Evolutionary conservation across 2,329 filamentous ascomycete genomes (phyloP).

Genomic region (Nemania abortiva): DNA sequence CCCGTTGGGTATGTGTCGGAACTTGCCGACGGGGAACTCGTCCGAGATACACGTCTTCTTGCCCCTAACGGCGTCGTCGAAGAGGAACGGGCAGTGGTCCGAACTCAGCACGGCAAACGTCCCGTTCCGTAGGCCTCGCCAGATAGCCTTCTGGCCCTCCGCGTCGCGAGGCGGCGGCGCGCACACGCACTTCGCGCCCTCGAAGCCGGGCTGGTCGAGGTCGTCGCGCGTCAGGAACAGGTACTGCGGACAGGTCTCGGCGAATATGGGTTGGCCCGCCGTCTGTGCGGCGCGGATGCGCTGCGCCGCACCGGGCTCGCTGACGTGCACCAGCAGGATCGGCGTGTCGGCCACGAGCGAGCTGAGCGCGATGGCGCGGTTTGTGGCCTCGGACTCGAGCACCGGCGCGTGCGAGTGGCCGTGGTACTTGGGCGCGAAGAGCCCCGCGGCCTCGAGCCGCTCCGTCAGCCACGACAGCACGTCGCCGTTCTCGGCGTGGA

Average conservation of each 20-base stretch:
- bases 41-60: constrained; percentile 63
- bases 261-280: constrained; percentile 62
- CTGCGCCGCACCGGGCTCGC: constrained; percentile 58
- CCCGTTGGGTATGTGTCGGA: constrained; percentile 70
- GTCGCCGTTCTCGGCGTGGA: constrained; percentile 67
- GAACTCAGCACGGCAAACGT: constrained; percentile 63
- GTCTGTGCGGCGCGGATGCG: constrained; percentile 63
- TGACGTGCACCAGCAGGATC: constrained; percentile 67
- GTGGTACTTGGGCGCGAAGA: constrained; percentile 65
- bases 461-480: constrained; percentile 66
- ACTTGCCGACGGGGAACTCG: constrained; percentile 59
- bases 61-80: constrained; percentile 58
- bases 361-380: constrained; percentile 63
- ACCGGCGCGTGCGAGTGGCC: constrained; percentile 62
- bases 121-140: constrained; percentile 62
- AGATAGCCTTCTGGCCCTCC: constrained; percentile 63
- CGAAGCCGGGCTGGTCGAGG: constrained; percentile 63
- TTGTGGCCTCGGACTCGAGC: constrained; percentile 65
- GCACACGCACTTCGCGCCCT: constrained; percentile 67
- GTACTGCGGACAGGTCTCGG: constrained; percentile 69
- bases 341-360: constrained; percentile 62
- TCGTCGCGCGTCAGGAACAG: constrained; percentile 65
- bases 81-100: constrained; percentile 63
- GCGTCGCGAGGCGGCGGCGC: constrained; percentile 63
- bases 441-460: constrained; percentile 61